phyloP scores from a whole-genome alignment of 768 basidiomycete species.

The Kwoniella mangroviensis region DNA sequence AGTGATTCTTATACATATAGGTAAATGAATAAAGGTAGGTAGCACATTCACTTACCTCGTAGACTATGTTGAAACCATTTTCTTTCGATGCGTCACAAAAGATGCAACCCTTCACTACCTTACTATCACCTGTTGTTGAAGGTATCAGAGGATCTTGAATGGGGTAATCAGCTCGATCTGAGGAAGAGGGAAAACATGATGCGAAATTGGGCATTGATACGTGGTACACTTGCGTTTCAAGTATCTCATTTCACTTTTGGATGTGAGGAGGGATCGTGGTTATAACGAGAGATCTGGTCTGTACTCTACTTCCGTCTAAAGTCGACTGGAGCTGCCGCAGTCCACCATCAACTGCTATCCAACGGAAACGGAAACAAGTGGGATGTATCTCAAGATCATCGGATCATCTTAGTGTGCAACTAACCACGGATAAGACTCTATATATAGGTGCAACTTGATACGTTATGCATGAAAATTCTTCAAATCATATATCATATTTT shows the following conservation, averaged over 20 bases:
- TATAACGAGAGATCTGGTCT: too few relatives aligned
- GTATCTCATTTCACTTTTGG: too few relatives aligned
- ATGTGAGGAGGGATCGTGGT: too few relatives aligned
- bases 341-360: too few relatives aligned
- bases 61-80: conserved; percentile 46
- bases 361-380: too few relatives aligned
- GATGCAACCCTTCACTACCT: conserved; percentile 26
- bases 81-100: conserved; percentile 49
- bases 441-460: background rate
- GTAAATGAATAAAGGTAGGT: background rate
- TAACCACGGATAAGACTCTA: too few relatives aligned
- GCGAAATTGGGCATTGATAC: too few relatives aligned
- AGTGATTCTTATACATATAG: background rate
- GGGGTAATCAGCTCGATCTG: too few relatives aligned
- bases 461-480: background rate
- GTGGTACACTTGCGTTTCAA: too few relatives aligned
- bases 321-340: background rate
- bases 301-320: background rate
- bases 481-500: background rate
- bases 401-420: too few relatives aligned
- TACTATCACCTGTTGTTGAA: background rate
- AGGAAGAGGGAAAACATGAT: too few relatives aligned
- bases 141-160: background rate
- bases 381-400: too few relatives aligned
- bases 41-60: conserved; percentile 35